Base-by-base conservation (phyloP, 495 filamentous ascomycete genomes). In the Aspergillus taichungensis region DNA sequence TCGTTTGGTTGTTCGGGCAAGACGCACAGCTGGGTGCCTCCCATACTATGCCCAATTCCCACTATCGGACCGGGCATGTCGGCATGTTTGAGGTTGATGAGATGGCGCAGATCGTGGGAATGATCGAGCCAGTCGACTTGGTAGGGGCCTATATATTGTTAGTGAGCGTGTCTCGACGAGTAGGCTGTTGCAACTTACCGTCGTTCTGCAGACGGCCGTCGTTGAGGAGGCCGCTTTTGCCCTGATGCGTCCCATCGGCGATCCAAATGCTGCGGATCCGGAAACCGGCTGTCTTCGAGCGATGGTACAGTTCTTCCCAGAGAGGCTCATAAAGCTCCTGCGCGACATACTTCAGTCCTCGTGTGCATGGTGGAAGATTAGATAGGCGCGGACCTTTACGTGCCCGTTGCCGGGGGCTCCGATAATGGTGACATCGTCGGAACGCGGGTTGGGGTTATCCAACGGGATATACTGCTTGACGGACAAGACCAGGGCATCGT, bases 31-130 rank as follows among this genome's bases (percentile, higher is more conserved):
- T 79, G 71, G 46, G 72, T 72, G 42, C 70, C 83, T 51, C 88
- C 88, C 73, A 86, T 84, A 54, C 81, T 87, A 66, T 94, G 88
- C 11, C 79, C 88, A 1, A 94, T 57, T 12, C 86, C 87, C 42
- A 91, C 63, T 7, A 92, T 57, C 1, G 88, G 87, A 5, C 82
- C 78, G 3, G 81, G 76, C 78, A 94, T 88, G 39, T 80, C 53
- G 3, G 64, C 54, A 13, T 82, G 82, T 61, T 90, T 86, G 32
- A 71, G 69, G 63, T 91, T 90, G 57, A 86, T 64, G 68, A 91
- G 75, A 52, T 82, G 74, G 10, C 87, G 68, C 1, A 94, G 70
- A 64, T 94, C 88, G 32, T 88, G 77, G 11, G 82, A 62, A 59
- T 89, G 77, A 62, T 92, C 88, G 37, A 74, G 66, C 87, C 85